Base-by-base conservation (phyloP, 306 rosid genomes). In the Sphenostylis stenocarpa region DNA sequence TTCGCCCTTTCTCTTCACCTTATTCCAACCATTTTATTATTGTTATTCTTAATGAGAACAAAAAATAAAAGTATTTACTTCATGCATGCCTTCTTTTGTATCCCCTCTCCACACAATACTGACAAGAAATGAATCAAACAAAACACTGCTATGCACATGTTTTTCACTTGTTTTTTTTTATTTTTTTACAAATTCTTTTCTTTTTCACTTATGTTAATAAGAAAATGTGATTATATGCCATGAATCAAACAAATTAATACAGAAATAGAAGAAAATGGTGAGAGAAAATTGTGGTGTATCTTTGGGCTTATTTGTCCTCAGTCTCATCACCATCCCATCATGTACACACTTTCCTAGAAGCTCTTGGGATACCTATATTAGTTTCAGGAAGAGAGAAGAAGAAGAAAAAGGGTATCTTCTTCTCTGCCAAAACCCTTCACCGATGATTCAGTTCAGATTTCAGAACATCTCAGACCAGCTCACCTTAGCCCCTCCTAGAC, bases 321-420 rank as follows among this genome's bases (percentile, higher is more conserved):
- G 72, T 76, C 84, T 82, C 79, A 80, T 80, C 80, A 65, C 62
- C 62, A 21, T 86, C 83, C 82, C 78, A 61, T 84, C 85, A 33
- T 26, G n/a, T 2, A 70, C 87, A 73, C 90, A 4, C 75, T 73
- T 86, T 69, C 88, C 93, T 55, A 66, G 45, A 76, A 75, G 49
- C 29, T 39, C 6, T 62, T 1, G 38, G 36, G 44, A 64, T 47
- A 43, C 29, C 63, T 11, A 48, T 65, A 57, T 72, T 55, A 21
- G 47, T 70, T 55, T 19, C 23, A 31, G 24, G 5, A 52, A 57
- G 56, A 66, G 75, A 41, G 67, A 26, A 33, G 34, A 31, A 31
- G 34, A 36, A 7, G 38, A 34, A n/a, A 0, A 12, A 36, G 23
- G 65, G 58, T 39, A 67, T 66, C 81, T 26, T 15, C 53, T 28